Percentiles rank a stretch among this genome's conserved stretches.
Evolutionary conservation across 1,139 yeast species (phyloP).

Genomic region (Protomyces arabidopsidicola): DNA sequence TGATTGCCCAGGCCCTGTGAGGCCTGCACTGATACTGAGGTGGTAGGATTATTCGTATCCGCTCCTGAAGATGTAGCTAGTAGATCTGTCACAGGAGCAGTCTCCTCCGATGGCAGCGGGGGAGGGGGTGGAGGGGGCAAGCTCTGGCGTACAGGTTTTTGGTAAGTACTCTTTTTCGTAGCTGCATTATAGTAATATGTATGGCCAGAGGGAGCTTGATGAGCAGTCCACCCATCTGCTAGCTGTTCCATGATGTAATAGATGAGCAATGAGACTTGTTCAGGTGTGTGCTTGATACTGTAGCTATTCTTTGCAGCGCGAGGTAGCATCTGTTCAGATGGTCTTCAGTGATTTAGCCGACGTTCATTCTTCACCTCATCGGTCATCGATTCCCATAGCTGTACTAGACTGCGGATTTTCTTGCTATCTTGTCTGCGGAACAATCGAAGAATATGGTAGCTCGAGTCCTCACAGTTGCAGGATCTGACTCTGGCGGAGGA

Average conservation of each 20-base stretch:
- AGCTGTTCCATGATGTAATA: not conserved
- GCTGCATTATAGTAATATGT: constrained; percentile 37
- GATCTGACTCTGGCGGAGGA: constrained; percentile 89
- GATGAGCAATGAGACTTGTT: not conserved
- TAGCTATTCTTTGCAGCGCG: too few species aligned
- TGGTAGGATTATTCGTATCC: not conserved
- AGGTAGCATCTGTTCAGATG: too few species aligned
- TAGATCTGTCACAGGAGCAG: not conserved
- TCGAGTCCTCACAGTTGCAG: constrained; percentile 33
- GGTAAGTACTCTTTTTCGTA: constrained; percentile 39
- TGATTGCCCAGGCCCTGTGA: not conserved
- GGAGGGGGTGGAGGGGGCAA: not conserved
- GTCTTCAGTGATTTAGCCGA: too few species aligned
- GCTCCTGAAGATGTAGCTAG: not conserved
- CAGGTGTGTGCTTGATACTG: too few species aligned
- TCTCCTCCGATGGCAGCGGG: constrained; percentile 6
- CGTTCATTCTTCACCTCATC: too few species aligned
- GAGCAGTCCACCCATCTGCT: constrained; percentile 37
- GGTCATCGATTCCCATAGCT: too few species aligned
- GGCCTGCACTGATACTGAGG: not conserved
- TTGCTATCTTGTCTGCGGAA: too few species aligned
- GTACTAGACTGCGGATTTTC: too few species aligned
- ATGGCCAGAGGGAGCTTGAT: constrained; percentile 40
- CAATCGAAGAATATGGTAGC: constrained; percentile 1
- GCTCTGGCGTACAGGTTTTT: constrained; percentile 32